Evolutionary conservation across 148 eudicot species (phyloP).

Genomic region (Camellia granthamiana): DNA sequence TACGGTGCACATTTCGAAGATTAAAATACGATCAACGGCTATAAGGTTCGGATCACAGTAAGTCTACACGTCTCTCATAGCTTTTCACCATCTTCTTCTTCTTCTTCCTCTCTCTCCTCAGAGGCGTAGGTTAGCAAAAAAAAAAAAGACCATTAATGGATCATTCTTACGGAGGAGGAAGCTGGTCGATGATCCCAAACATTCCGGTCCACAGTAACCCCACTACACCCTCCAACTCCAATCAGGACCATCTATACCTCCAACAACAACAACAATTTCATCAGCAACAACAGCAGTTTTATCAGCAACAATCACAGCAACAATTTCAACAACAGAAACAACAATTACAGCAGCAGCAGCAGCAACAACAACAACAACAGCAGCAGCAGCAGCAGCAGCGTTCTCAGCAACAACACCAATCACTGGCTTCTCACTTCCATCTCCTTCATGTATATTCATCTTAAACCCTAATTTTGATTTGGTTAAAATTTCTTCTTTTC

Average conservation of each 20-base stretch:
- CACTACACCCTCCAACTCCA: constrained; percentile 55
- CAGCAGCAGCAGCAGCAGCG: constrained; percentile 29
- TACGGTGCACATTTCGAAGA: no score
- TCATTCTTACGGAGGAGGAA: constrained; percentile 72
- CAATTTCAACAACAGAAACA: constrained; percentile 33
- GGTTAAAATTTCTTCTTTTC: neutral
- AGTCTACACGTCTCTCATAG: no score
- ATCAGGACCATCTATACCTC: constrained; percentile 61
- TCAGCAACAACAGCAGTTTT: constrained; percentile 14
- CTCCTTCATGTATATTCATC: constrained; percentile 45
- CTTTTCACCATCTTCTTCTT: no score
- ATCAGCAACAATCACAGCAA: constrained; percentile 28
- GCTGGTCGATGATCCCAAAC: constrained; percentile 87
- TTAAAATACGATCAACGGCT: no score
- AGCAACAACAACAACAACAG: constrained; percentile 26
- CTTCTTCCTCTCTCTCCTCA: no score
- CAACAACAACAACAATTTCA: constrained; percentile 18
- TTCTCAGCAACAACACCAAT: constrained; percentile 45
- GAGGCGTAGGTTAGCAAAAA: neutral
- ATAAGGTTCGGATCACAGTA: no score
- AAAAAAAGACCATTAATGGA: constrained; percentile 29
- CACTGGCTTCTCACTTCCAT: constrained; percentile 89
- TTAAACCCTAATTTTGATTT: constrained; percentile 8
- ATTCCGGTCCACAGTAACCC: constrained; percentile 48
- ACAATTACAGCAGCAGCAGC: constrained; percentile 33